phyloP scores from a whole-genome alignment of 805 yeast species.

The Pichia exigua region DNA sequence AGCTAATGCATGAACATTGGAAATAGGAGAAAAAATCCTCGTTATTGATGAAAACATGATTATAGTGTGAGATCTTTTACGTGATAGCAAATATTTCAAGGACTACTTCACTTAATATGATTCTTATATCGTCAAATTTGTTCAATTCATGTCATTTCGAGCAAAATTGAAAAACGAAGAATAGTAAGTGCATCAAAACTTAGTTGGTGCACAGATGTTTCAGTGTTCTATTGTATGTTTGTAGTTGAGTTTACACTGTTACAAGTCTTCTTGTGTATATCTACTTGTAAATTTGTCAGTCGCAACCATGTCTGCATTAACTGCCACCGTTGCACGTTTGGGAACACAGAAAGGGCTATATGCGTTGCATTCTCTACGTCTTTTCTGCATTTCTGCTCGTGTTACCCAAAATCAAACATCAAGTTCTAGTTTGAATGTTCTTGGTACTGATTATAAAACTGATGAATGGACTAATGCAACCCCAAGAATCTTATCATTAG shows the following conservation, averaged over 20 bases:
- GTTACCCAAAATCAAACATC: background rate
- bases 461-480: slow-evolving; percentile 88
- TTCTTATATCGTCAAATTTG: background rate
- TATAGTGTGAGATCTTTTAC: background rate
- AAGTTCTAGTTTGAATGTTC: slow-evolving; percentile 27
- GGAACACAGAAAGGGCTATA: background rate
- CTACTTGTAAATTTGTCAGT: background rate
- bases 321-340: background rate
- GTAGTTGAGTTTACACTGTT: background rate
- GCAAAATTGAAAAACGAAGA: background rate
- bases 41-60: slow-evolving; percentile 6
- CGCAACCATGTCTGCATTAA: background rate
- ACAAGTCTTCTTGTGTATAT: background rate
- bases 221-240: background rate
- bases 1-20: background rate
- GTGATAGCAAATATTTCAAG: background rate
- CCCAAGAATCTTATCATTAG: slow-evolving; percentile 55
- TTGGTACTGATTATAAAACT: slow-evolving; percentile 44
- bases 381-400: background rate
- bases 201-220: background rate
- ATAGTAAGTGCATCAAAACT: background rate
- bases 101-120: background rate
- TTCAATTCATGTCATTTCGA: background rate
- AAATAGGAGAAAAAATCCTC: background rate
- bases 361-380: background rate